phyloP scores from a whole-genome alignment of 2,329 filamentous ascomycete species.

The Ascosphaera aggregata region DNA sequence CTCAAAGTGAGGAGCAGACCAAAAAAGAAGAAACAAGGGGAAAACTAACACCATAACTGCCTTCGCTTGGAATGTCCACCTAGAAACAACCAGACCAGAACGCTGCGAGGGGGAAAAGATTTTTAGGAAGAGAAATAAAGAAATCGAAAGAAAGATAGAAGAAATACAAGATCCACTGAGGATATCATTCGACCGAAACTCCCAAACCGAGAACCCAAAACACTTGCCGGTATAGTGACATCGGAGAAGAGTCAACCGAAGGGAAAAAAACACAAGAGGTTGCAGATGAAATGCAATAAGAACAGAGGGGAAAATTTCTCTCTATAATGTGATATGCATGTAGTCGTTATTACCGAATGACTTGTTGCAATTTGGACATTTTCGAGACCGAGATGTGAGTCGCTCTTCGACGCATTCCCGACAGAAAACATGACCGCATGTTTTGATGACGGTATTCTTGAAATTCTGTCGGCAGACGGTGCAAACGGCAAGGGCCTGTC shows the following conservation, averaged over 20 bases:
- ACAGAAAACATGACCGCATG: conserved; percentile 90
- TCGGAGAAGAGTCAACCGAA: conserved; percentile 12
- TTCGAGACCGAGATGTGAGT: conserved; percentile 70
- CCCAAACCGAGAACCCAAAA: neutral
- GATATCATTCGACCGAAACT: neutral
- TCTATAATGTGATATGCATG: conserved; percentile 36
- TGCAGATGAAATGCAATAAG: neutral
- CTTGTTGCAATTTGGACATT: conserved; percentile 84
- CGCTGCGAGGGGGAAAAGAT: conserved; percentile 1
- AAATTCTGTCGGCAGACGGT: conserved; percentile 82
- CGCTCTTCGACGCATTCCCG: conserved; percentile 74
- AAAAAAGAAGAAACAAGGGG: conserved; percentile 5
- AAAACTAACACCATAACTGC: conserved; percentile 5
- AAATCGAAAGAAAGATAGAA: conserved; percentile 5
- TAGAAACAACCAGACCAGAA: neutral
- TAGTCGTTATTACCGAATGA: conserved; percentile 80
- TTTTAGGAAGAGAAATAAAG: conserved; percentile 4
- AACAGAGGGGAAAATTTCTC: conserved; percentile 1
- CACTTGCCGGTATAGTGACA: neutral
- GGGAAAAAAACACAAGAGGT: conserved; percentile 8
- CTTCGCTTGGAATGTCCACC: conserved; percentile 1
- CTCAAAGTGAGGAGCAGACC: conserved; percentile 2
- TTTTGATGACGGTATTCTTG: conserved; percentile 84
- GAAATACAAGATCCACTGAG: conserved; percentile 2
- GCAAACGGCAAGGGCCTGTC: conserved; percentile 55